Percentiles rank a stretch among this genome's conserved stretches.
Conservation (phyloP, 129 eudicot genomes). For the Tanacetum coccineum region DNA sequence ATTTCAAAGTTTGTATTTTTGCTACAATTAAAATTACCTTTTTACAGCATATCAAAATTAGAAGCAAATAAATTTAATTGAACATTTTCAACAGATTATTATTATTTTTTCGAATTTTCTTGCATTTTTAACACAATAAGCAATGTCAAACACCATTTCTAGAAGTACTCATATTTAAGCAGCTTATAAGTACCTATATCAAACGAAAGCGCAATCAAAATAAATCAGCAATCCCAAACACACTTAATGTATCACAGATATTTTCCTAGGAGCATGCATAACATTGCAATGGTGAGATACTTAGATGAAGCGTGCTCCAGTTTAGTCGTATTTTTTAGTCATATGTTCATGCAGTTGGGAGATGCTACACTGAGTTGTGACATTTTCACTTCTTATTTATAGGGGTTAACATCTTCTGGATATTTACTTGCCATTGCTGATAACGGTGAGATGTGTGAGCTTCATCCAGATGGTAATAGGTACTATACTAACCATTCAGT, state of each 20-base stretch:
- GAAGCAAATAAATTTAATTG: too few species aligned
- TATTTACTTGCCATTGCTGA: slow-evolving; percentile 71
- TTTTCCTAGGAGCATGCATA: slow-evolving; percentile 10
- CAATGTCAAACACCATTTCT: too few species aligned
- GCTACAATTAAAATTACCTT: too few species aligned
- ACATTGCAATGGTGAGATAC: not conserved
- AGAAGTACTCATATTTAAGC: too few species aligned
- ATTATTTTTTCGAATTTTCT: too few species aligned
- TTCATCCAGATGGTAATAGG: slow-evolving; percentile 99
- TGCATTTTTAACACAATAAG: too few species aligned
- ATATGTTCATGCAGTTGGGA: not conserved
- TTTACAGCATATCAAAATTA: too few species aligned
- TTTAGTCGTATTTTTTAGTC: not conserved
- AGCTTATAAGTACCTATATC: too few species aligned
- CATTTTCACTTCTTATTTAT: slow-evolving; percentile 22
- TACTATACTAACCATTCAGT: slow-evolving; percentile 13
- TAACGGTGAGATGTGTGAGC: slow-evolving; percentile 79
- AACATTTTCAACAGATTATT: too few species aligned
- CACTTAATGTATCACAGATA: not conserved
- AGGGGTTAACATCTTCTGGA: slow-evolving; percentile 90
- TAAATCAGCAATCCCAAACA: not conserved
- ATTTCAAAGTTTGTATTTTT: too few species aligned
- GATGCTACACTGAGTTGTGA: slow-evolving; percentile 1
- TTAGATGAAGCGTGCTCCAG: not conserved
- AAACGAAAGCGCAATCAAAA: too few species aligned